Percentiles rank a stretch among this genome's conserved stretches.
phyloP scores from a whole-genome alignment of 2,329 filamentous ascomycete species.

The Xylaria sp. region DNA sequence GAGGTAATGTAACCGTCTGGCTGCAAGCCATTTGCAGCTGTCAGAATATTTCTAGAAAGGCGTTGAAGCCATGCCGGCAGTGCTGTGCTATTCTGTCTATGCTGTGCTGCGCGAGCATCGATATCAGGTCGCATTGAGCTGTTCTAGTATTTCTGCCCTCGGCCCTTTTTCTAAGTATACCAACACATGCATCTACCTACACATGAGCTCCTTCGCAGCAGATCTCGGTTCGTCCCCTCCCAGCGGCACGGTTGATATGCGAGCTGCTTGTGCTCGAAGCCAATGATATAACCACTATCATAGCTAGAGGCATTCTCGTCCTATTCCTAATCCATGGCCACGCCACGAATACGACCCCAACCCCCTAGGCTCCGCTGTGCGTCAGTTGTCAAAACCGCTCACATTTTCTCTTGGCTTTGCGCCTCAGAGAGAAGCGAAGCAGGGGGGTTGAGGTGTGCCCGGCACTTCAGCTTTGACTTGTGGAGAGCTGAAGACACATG shows the following conservation, averaged over 20 bases:
- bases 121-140: neutral
- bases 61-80: neutral
- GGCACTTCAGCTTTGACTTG: neutral
- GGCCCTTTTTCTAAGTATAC: neutral
- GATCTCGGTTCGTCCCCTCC: neutral
- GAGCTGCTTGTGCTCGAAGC: neutral
- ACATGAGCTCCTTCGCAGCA: neutral
- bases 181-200: neutral
- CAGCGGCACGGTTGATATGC: neutral
- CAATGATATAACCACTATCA: neutral
- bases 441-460: neutral
- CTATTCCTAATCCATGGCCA: constrained; percentile 15
- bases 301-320: constrained; percentile 3
- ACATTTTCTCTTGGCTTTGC: neutral
- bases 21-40: neutral
- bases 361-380: neutral
- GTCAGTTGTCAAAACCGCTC: neutral
- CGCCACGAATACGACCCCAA: constrained; percentile 16
- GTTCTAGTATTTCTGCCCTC: neutral
- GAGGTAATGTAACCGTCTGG: constrained; percentile 9
- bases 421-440: neutral
- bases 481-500: constrained; percentile 16
- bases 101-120: neutral
- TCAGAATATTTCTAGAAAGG: constrained; percentile 16
- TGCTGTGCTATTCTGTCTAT: neutral